Percentiles rank a stretch among this genome's conserved stretches.
Evolutionary conservation across 805 yeast genomes (phyloP).

Genomic region (Suhomyces sp.): DNA sequence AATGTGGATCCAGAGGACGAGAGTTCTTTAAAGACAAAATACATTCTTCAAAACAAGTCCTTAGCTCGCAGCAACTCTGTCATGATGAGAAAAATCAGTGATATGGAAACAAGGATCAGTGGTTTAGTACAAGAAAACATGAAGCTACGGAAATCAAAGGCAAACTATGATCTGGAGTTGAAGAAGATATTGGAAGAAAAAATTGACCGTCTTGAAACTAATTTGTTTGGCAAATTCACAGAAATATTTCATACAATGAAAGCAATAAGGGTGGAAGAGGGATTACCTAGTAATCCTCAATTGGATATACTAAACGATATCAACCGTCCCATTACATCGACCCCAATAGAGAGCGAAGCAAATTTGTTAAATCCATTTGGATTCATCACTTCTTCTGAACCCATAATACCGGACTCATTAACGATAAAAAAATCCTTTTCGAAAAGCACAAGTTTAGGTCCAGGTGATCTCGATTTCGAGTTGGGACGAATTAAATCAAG

Average conservation of each 20-base stretch:
- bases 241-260: slow-evolving; percentile 46
- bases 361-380: background rate
- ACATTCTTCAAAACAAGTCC: slow-evolving; percentile 51
- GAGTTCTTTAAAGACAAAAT: slow-evolving; percentile 23
- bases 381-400: background rate
- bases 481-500: background rate
- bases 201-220: slow-evolving; percentile 39
- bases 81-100: slow-evolving; percentile 50
- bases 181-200: slow-evolving; percentile 37
- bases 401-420: background rate
- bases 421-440: background rate
- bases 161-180: slow-evolving; percentile 18
- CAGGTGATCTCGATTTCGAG: background rate
- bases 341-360: slow-evolving; percentile 1
- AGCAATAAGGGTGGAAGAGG: slow-evolving; percentile 41
- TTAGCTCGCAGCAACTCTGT: slow-evolving; percentile 59
- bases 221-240: slow-evolving; percentile 41
- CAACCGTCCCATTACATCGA: slow-evolving; percentile 5
- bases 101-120: slow-evolving; percentile 51
- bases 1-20: no score
- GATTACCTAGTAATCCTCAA: slow-evolving; percentile 24
- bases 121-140: slow-evolving; percentile 53
- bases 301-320: slow-evolving; percentile 13
- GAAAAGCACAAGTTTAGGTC: background rate
- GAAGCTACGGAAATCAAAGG: slow-evolving; percentile 35